phyloP scores from a whole-genome alignment of 306 rosid genomes.

The Vicia sativa region DNA sequence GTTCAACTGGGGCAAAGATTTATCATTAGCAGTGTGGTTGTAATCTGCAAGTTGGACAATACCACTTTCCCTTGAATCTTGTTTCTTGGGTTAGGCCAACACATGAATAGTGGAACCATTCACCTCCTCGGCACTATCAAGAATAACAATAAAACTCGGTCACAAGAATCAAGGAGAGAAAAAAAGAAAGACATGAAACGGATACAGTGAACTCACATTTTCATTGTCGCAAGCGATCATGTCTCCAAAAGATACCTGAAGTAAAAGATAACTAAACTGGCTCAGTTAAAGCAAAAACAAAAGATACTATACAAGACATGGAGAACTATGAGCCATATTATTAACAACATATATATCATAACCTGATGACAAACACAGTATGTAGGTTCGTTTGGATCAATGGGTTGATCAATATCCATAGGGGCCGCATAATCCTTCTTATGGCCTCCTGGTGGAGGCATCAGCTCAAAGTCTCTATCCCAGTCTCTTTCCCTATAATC shows the following conservation, averaged over 20 bases:
- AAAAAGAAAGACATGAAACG: slow-evolving; percentile 1
- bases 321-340: slow-evolving; percentile 13
- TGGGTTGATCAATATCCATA: slow-evolving; percentile 85
- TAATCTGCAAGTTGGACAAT: slow-evolving; percentile 86
- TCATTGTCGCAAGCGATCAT: slow-evolving; percentile 98
- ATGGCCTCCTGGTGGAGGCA: slow-evolving; percentile 97
- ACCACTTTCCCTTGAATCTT: slow-evolving; percentile 98
- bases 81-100: slow-evolving; percentile 98
- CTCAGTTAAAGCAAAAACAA: slow-evolving; percentile 43
- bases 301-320: slow-evolving; percentile 25
- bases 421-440: slow-evolving; percentile 72
- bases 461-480: slow-evolving; percentile 97
- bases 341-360: slow-evolving; percentile 33
- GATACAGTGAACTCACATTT: slow-evolving; percentile 61
- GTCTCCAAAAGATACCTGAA: slow-evolving; percentile 92
- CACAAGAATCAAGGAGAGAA: neutral
- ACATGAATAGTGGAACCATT: slow-evolving; percentile 97
- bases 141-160: slow-evolving; percentile 32
- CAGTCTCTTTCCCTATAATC: slow-evolving; percentile 90
- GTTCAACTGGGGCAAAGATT: slow-evolving; percentile 31
- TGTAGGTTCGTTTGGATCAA: slow-evolving; percentile 96
- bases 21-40: slow-evolving; percentile 60
- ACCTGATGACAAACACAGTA: slow-evolving; percentile 99
- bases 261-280: slow-evolving; percentile 34
- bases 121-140: slow-evolving; percentile 96